Evolutionary conservation across 2,329 filamentous ascomycete genomes (phyloP).

Genomic region (Bipolaris victoriae): DNA sequence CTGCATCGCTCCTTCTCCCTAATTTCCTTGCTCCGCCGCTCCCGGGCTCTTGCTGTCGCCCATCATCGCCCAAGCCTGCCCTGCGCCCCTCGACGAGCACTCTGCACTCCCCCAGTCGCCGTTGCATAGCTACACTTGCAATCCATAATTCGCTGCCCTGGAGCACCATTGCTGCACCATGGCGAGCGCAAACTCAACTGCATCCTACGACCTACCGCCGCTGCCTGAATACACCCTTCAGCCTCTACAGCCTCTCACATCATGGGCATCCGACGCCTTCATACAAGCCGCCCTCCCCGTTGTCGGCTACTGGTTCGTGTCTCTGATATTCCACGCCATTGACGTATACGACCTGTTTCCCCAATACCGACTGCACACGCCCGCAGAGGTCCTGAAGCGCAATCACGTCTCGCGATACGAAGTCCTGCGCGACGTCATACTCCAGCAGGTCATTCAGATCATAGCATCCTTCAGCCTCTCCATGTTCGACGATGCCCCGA

Average conservation of each 20-base stretch:
- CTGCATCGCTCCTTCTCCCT: conserved; percentile 31
- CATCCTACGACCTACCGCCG: conserved; percentile 73
- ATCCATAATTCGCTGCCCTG: conserved; percentile 13
- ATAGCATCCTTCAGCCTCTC: conserved; percentile 70
- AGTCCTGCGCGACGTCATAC: conserved; percentile 85
- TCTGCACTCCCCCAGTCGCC: not conserved
- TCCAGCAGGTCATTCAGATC: conserved; percentile 92
- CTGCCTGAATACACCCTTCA: conserved; percentile 80
- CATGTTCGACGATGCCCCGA: conserved; percentile 74
- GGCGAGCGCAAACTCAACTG: conserved; percentile 53
- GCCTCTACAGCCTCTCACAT: conserved; percentile 72
- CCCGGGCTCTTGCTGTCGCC: conserved; percentile 26
- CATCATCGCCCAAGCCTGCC: conserved; percentile 13
- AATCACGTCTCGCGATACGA: conserved; percentile 87
- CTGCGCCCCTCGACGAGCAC: conserved; percentile 10
- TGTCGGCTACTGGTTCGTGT: conserved; percentile 86
- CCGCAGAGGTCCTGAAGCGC: conserved; percentile 83
- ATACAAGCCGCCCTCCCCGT: conserved; percentile 78
- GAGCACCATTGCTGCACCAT: conserved; percentile 33
- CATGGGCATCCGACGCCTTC: conserved; percentile 81
- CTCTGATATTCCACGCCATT: conserved; percentile 83
- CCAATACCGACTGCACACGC: conserved; percentile 92
- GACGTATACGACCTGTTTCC: conserved; percentile 86
- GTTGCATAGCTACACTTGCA: conserved; percentile 1
- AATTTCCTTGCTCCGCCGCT: conserved; percentile 37